These are phyloP conservation scores for Heimioporus sp. DNA, from an alignment of 768 basidiomycete species.

Conservation along the genomic window DNA sequence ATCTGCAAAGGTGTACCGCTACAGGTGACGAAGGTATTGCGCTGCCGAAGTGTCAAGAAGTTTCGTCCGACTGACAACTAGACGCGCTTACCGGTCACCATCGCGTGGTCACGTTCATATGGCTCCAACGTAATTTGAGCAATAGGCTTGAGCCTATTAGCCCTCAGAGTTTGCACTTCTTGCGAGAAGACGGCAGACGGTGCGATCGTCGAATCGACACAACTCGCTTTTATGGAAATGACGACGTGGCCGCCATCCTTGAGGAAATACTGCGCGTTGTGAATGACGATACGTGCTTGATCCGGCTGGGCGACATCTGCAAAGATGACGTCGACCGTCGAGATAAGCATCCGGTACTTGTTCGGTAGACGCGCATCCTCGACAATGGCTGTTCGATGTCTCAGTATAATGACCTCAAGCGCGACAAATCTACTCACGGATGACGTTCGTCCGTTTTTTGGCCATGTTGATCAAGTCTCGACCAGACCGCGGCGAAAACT, in stretches of 20 bases:
- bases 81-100: conserved; percentile 68
- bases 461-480: conserved; percentile 99
- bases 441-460: conserved; percentile 98
- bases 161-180: conserved; percentile 80
- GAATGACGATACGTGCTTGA: conserved; percentile 93
- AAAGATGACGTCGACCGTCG: conserved; percentile 95
- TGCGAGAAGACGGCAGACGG: conserved; percentile 87
- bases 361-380: conserved; percentile 97
- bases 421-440: conserved; percentile 59
- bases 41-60: conserved; percentile 28
- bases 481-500: conserved; percentile 95
- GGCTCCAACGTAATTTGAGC: conserved; percentile 96
- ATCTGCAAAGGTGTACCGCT: conserved; percentile 1
- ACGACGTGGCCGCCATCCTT: conserved; percentile 91
- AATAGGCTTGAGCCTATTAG: conserved; percentile 83
- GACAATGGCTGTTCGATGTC: conserved; percentile 67
- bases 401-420: conserved; percentile 1
- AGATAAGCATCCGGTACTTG: conserved; percentile 95
- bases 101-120: conserved; percentile 88
- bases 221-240: conserved; percentile 98
- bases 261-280: conserved; percentile 94
- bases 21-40: conserved; percentile 46
- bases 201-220: conserved; percentile 94
- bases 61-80: background rate
- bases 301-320: conserved; percentile 98